phyloP scores from a whole-genome alignment of 2,329 filamentous ascomycete genomes.

The Rhinocladiella similis region DNA sequence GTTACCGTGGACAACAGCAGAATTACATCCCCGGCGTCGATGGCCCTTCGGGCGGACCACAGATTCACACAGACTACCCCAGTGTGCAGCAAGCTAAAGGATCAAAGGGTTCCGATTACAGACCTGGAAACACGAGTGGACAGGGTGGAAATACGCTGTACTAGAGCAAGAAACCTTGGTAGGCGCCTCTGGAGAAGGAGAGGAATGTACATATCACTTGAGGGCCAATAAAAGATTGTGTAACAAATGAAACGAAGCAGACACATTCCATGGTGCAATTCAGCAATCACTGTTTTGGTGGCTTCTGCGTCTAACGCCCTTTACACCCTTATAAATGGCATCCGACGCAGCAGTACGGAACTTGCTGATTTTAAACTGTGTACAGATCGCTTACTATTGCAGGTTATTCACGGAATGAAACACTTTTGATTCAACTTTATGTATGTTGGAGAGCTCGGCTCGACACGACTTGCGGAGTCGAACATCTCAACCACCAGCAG shows the following conservation, averaged over 20 bases:
- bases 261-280: background rate
- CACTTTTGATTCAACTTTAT: background rate
- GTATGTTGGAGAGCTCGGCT: background rate
- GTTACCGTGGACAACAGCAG: constrained; percentile 64
- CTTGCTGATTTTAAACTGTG: no score
- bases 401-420: no score
- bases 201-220: constrained; percentile 14
- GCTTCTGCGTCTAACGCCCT: background rate
- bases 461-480: background rate
- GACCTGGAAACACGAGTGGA: constrained; percentile 29
- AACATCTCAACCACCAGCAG: background rate
- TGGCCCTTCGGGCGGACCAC: constrained; percentile 24
- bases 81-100: constrained; percentile 28
- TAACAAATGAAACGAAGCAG: background rate
- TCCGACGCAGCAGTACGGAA: background rate
- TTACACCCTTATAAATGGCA: background rate
- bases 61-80: constrained; percentile 28
- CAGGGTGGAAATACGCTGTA: constrained; percentile 24
- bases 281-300: background rate
- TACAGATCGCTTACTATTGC: no score
- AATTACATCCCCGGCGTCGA: constrained; percentile 52
- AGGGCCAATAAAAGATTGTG: background rate
- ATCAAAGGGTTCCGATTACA: constrained; percentile 26
- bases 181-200: background rate
- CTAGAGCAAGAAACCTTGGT: constrained; percentile 1